Evolutionary conservation across 305 asterid genomes (phyloP).

Genomic region (Caryopteris hybrid): DNA sequence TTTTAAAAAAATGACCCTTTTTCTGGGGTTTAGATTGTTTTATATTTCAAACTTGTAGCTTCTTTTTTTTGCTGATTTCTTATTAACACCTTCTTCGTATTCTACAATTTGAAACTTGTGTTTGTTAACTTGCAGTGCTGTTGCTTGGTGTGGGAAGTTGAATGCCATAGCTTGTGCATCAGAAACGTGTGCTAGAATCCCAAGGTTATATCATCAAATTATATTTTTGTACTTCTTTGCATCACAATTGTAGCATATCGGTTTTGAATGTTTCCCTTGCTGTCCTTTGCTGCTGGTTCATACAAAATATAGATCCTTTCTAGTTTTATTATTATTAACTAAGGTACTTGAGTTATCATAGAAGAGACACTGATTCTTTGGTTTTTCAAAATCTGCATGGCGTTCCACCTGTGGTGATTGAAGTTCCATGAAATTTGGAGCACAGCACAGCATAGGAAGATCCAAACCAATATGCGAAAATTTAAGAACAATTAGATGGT

Average conservation of each 20-base stretch:
- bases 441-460: not conserved
- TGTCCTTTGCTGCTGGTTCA: not conserved
- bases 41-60: not conserved
- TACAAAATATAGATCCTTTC: not conserved
- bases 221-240: not conserved
- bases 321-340: not conserved
- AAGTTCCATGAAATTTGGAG: not conserved
- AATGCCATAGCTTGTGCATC: constrained; percentile 97
- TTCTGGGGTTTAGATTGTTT: not conserved
- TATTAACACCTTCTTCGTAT: not conserved
- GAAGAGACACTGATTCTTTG: not conserved
- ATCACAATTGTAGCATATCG: not conserved
- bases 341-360: not conserved
- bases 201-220: constrained; percentile 55
- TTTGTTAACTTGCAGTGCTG: constrained; percentile 56
- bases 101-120: constrained; percentile 1
- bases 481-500: not conserved
- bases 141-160: constrained; percentile 98
- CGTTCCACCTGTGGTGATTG: not conserved
- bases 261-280: not conserved
- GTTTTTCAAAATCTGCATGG: not conserved
- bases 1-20: not conserved
- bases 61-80: not conserved
- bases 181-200: constrained; percentile 97
- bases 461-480: not conserved